These are phyloP conservation scores for Jackrogersella multiformis DNA, from an alignment of 495 filamentous ascomycete genomes.

Conservation along the genomic window DNA sequence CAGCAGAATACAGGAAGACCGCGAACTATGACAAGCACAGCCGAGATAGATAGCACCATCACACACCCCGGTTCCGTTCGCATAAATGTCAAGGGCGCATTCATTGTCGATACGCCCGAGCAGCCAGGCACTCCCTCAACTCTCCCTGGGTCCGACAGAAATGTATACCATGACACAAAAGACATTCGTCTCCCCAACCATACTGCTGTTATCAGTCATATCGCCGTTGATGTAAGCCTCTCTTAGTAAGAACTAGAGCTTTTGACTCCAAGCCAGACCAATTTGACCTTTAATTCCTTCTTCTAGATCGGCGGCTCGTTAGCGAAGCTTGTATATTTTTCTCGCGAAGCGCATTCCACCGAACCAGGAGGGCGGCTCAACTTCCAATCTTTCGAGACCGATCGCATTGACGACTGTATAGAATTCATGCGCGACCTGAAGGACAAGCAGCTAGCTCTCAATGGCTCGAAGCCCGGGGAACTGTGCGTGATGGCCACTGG, in stretches of 20 bases:
- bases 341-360: constrained; percentile 78
- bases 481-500: constrained; percentile 94
- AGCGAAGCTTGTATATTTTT: constrained; percentile 97
- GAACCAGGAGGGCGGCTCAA: constrained; percentile 90
- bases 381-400: constrained; percentile 95
- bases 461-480: constrained; percentile 70
- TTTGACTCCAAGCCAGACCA: not conserved
- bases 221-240: constrained; percentile 86
- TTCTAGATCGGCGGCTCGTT: constrained; percentile 91
- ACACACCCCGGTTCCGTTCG: constrained; percentile 83
- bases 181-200: constrained; percentile 97
- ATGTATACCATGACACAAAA: constrained; percentile 77
- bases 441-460: constrained; percentile 75
- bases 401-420: constrained; percentile 89
- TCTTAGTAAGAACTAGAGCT: constrained; percentile 8
- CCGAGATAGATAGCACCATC: constrained; percentile 77
- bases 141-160: constrained; percentile 43
- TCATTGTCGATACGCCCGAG: constrained; percentile 83
- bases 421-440: constrained; percentile 86
- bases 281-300: constrained; percentile 12
- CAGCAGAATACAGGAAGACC: constrained; percentile 31
- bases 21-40: constrained; percentile 55
- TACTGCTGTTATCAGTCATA: constrained; percentile 90
- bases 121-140: constrained; percentile 63
- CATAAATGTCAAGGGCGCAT: constrained; percentile 95